A percentile compares a stretch with the other conserved stretches of the same genome.
phyloP scores from a whole-genome alignment of 257 asterid species.

The Solanum medicagineum region DNA sequence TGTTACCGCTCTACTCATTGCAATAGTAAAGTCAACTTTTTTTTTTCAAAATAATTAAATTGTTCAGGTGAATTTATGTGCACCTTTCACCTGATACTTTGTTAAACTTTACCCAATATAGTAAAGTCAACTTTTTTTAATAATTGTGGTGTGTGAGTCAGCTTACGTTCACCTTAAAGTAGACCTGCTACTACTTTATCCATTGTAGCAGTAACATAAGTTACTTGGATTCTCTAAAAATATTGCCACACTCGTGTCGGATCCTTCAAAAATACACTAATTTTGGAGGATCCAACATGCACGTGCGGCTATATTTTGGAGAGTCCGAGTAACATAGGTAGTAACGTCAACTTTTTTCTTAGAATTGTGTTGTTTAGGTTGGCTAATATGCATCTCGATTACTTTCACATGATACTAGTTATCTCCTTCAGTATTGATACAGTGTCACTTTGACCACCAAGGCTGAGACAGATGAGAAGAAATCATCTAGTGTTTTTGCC shows the following conservation, averaged over 20 bases:
- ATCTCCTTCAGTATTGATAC: background rate
- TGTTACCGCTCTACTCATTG: background rate
- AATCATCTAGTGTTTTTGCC: background rate
- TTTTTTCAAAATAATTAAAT: background rate
- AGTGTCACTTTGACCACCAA: background rate
- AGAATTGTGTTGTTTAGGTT: background rate
- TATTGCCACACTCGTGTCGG: no score
- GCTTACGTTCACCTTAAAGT: background rate
- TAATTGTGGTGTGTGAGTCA: no score
- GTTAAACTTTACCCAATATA: no score
- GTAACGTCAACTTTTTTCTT: no score
- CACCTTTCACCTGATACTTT: background rate
- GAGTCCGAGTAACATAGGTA: no score
- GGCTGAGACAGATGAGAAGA: background rate
- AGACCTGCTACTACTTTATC: background rate
- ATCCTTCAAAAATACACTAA: no score
- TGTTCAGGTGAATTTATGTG: background rate
- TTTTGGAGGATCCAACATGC: no score
- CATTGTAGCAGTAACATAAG: background rate
- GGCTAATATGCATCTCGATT: background rate
- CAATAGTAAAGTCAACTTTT: background rate
- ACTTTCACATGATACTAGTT: background rate
- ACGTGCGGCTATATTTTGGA: no score
- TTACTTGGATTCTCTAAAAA: no score
- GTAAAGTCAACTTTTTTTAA: no score